Percentiles rank a stretch among this genome's conserved stretches.
Conservation (phyloP, 768 basidiomycete species). For the Russula vinacea region DNA sequence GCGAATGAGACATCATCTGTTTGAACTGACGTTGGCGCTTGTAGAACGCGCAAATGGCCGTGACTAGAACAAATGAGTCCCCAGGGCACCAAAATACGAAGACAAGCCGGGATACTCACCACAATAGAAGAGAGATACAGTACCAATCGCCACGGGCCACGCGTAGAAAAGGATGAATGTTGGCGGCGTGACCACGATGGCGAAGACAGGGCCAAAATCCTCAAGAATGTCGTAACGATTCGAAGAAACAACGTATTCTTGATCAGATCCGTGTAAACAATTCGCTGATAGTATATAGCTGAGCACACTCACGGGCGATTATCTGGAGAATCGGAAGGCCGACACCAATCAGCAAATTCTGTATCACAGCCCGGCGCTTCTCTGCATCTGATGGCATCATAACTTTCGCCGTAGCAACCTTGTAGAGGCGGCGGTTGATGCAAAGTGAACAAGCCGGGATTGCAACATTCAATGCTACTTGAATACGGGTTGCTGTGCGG, state of each 20-base stretch:
- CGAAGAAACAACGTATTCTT: neutral
- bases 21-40: slow-evolving; percentile 23
- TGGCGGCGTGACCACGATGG: slow-evolving; percentile 36
- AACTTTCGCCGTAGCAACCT: slow-evolving; percentile 40
- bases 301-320: neutral
- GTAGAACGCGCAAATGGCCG: slow-evolving; percentile 34
- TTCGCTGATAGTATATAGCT: neutral
- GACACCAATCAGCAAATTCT: slow-evolving; percentile 34
- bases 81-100: neutral
- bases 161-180: slow-evolving; percentile 35
- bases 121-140: slow-evolving; percentile 38
- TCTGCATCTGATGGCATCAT: slow-evolving; percentile 33
- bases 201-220: slow-evolving; percentile 45
- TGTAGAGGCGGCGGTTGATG: slow-evolving; percentile 50
- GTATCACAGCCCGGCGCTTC: neutral
- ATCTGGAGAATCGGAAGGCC: slow-evolving; percentile 23
- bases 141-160: slow-evolving; percentile 32
- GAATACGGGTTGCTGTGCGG: slow-evolving; percentile 41
- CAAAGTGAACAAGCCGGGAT: slow-evolving; percentile 43
- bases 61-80: slow-evolving; percentile 22
- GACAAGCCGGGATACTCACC: slow-evolving; percentile 33
- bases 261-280: neutral
- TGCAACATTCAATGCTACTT: slow-evolving; percentile 38
- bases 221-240: slow-evolving; percentile 32
- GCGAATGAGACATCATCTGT: too few species aligned